Conservation (phyloP, 108 stramenopile genomes). For the Cylindrotheca closterium region DNA sequence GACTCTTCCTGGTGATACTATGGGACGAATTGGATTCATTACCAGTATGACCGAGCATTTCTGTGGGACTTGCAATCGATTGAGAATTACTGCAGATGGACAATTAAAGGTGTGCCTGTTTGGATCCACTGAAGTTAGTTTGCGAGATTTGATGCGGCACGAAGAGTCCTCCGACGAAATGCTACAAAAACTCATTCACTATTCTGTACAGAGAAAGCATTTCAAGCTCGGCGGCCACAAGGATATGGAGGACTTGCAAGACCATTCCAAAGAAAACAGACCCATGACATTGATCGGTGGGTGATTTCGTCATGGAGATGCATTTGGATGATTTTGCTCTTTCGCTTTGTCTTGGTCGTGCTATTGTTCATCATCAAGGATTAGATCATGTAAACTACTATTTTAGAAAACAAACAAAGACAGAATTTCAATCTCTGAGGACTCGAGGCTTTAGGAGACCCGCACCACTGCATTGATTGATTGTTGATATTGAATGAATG, state of each 20-base stretch:
- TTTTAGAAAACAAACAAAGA: no score
- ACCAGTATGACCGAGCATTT: conserved; percentile 98
- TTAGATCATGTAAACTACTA: no score
- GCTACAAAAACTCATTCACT: conserved; percentile 58
- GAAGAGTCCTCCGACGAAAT: conserved; percentile 48
- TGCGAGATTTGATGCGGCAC: conserved; percentile 87
- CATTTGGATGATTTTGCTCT: no score
- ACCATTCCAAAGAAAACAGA: conserved; percentile 75
- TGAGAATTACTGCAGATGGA: conserved; percentile 98
- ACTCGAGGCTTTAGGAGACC: no score
- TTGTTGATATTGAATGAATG: no score
- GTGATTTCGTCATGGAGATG: no score
- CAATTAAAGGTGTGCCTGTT: conserved; percentile 97
- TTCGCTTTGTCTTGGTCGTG: no score
- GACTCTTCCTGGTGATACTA: conserved; percentile 31
- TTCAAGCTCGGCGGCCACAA: conserved; percentile 90
- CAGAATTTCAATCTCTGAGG: no score
- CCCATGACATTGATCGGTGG: conserved; percentile 99
- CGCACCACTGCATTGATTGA: no score
- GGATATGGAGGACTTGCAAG: conserved; percentile 72
- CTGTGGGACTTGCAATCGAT: conserved; percentile 95
- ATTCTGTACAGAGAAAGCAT: conserved; percentile 81
- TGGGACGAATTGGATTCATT: conserved; percentile 94
- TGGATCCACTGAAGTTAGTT: conserved; percentile 83
- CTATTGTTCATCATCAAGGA: no score